Percentiles rank a stretch among this genome's conserved stretches.
These are phyloP conservation scores for Dendrobium catenatum DNA, from an alignment of 106 monocot genomes.

Conservation along the genomic window DNA sequence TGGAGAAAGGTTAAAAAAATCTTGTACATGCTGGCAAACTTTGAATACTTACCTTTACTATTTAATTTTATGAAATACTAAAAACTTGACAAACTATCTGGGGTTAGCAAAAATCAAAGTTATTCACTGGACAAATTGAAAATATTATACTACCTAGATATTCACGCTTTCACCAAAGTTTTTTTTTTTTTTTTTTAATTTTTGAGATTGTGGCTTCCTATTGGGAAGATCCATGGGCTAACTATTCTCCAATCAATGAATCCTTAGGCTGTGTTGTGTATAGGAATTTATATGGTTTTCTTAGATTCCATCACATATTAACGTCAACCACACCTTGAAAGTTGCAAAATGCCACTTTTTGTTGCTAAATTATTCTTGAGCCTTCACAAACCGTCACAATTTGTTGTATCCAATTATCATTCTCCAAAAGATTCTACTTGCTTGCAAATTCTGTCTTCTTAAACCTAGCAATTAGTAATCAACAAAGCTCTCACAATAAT, in stretches of 20 bases:
- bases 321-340: too few species aligned
- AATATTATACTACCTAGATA: not conserved
- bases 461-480: too few species aligned
- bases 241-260: not conserved
- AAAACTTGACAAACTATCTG: not conserved
- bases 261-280: not conserved
- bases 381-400: too few species aligned
- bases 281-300: not conserved
- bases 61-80: not conserved
- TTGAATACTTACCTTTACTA: not conserved
- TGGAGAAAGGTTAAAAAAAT: slow-evolving; percentile 59
- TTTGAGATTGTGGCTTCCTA: not conserved
- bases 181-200: not conserved
- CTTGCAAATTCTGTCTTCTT: too few species aligned
- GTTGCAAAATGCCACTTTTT: too few species aligned
- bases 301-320: not conserved
- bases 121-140: not conserved
- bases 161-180: not conserved
- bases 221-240: not conserved
- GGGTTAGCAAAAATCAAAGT: not conserved
- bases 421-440: too few species aligned
- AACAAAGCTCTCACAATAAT: too few species aligned
- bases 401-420: too few species aligned
- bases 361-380: too few species aligned
- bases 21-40: not conserved